These are phyloP conservation scores for Neonectria hederae DNA, from an alignment of 2,329 filamentous ascomycete species.

Conservation along the genomic window DNA sequence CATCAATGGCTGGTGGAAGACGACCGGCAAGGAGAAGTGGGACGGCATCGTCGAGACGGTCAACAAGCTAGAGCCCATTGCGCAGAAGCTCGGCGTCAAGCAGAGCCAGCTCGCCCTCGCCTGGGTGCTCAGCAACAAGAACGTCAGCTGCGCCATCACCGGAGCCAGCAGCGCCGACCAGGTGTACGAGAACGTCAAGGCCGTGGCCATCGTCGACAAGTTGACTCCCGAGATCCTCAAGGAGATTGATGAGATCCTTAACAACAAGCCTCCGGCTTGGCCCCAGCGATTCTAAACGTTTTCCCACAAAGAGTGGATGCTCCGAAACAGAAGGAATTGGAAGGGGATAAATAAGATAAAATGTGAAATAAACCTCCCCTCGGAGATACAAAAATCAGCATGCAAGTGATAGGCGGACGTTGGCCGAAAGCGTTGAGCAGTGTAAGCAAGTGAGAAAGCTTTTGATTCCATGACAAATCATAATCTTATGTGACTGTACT, in stretches of 20 bases:
- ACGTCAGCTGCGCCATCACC: constrained; percentile 69
- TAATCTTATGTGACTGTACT: background rate
- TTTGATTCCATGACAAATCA: constrained; percentile 14
- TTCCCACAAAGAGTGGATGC: background rate
- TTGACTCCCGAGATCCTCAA: constrained; percentile 67
- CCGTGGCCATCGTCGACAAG: constrained; percentile 62
- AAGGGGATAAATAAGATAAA: background rate
- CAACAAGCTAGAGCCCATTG: constrained; percentile 68
- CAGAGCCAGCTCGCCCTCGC: constrained; percentile 65
- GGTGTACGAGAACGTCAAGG: constrained; percentile 67
- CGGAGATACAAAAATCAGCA: constrained; percentile 8
- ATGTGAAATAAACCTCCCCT: constrained; percentile 1
- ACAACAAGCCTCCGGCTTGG: constrained; percentile 64
- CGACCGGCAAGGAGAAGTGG: constrained; percentile 63
- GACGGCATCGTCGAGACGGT: constrained; percentile 67
- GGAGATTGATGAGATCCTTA: constrained; percentile 67
- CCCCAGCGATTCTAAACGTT: constrained; percentile 45
- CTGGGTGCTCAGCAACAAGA: constrained; percentile 70
- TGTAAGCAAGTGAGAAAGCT: background rate
- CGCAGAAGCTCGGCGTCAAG: constrained; percentile 70
- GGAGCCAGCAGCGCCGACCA: constrained; percentile 67
- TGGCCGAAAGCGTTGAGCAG: constrained; percentile 4
- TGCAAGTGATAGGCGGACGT: constrained; percentile 4
- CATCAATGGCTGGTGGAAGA: constrained; percentile 62
- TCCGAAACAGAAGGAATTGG: background rate